Conservation (phyloP, 345 rosid species). For the Pugionium dolabratum region DNA sequence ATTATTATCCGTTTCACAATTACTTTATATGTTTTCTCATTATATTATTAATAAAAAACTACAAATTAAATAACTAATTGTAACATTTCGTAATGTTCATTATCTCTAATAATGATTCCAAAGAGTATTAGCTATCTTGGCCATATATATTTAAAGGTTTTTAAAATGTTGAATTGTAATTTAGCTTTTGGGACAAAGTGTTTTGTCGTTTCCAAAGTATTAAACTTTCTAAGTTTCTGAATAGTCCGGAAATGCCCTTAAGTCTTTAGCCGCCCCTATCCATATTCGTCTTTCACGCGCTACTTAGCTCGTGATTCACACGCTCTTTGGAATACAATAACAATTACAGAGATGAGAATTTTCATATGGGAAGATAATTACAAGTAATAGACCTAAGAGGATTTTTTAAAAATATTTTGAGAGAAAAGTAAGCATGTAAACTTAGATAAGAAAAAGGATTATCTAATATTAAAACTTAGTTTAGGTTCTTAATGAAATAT, state of each 20-base stretch:
- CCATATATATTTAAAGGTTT: slow-evolving; percentile 20
- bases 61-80: no score
- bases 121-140: slow-evolving; percentile 38
- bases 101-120: slow-evolving; percentile 25
- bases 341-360: neutral
- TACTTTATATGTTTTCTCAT: no score
- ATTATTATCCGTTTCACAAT: slow-evolving; percentile 7
- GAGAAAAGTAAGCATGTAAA: slow-evolving; percentile 27
- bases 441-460: slow-evolving; percentile 5
- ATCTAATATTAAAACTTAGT: slow-evolving; percentile 27
- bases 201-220: slow-evolving; percentile 34
- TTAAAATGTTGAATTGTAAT: slow-evolving; percentile 23
- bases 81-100: no score
- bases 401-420: neutral
- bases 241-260: slow-evolving; percentile 15
- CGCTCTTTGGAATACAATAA: slow-evolving; percentile 1
- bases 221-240: slow-evolving; percentile 3
- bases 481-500: slow-evolving; percentile 34
- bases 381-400: no score
- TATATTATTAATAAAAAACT: no score
- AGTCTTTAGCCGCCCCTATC: slow-evolving; percentile 27
- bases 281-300: slow-evolving; percentile 3
- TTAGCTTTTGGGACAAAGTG: slow-evolving; percentile 35
- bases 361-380: no score
- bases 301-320: neutral